Evolutionary conservation across 768 basidiomycete genomes (phyloP).

Genomic region (Boletus rubropictus): DNA sequence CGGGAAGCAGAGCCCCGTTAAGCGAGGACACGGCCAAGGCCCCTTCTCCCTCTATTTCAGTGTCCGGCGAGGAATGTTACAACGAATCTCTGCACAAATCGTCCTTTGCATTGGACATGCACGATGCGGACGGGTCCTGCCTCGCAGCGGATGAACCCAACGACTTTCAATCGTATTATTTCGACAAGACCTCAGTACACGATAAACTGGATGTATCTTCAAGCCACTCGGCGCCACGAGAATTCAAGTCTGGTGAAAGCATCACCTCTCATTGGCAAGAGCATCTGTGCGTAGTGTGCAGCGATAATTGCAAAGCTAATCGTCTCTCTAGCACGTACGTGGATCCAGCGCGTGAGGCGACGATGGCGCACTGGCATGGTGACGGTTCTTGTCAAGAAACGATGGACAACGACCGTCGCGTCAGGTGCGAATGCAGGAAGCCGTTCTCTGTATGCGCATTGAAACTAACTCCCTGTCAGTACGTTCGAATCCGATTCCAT

Average conservation of each 20-base stretch:
- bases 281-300: background rate
- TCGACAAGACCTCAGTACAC: too few relatives aligned
- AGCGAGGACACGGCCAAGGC: background rate
- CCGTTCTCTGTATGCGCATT: background rate
- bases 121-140: background rate
- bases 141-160: background rate
- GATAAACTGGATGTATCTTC: background rate
- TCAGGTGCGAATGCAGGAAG: slow-evolving; percentile 1
- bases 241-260: background rate
- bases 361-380: background rate
- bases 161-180: background rate
- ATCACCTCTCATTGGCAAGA: background rate
- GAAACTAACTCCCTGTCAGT: background rate
- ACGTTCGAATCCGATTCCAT: background rate
- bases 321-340: background rate
- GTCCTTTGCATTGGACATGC: background rate
- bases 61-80: background rate
- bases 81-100: background rate
- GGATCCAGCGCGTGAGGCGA: background rate
- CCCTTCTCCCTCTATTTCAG: background rate
- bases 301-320: background rate
- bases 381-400: background rate
- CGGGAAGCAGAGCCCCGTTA: background rate
- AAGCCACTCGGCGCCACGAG: background rate
- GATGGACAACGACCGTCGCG: background rate